Base-by-base conservation (phyloP, 2,329 filamentous ascomycete species). In the Tolypocladium endophyticum region DNA sequence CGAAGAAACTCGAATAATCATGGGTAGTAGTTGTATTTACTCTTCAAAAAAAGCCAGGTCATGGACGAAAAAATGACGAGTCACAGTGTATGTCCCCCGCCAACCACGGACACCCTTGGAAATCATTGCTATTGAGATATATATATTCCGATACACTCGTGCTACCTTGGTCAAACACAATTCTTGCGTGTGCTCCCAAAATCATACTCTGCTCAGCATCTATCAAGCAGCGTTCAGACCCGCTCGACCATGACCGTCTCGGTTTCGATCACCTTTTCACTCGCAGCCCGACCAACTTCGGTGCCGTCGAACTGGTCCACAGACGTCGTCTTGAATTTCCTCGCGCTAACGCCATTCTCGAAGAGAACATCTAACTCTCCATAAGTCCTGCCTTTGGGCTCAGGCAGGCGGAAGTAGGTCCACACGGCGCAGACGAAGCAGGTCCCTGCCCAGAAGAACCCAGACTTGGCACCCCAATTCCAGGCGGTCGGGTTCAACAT, bases 281-380 rank as follows among this genome's bases (percentile, higher is more conserved):
- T 58, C 8, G 39, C 38, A 4, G 52, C 38, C 4, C 61, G 30
- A 2, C 53, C 47, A n/a, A 28, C 52, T 9, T 61, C 59, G 23
- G 62, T 57, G 33, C 60, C 56, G 58, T 70, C 69, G 6, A 73
- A 7, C 2, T 64, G 56, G 58, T 69, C 69, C 36, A 75, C 64
- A n/a, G 65, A 55, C 0, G 72, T 70, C 6, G 62, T 65, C 60
- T 66, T 67, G 58, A 77, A 80, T 60, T 76, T 74, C 61, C 77
- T 70, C 1, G 79, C 76, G 28, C 73, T 67, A 12, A 78, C 67
- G 12, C 68, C 64, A 30, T 72, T 68, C 63, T 81, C 77, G 64
- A 85, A 85, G 61, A 86, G 68, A 14, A 79, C 69, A 57, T 85
- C 82, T 2, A 85, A 73, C 69, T 85, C 82, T 43, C 77, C 80